Base-by-base conservation (phyloP, 306 rosid genomes). In the Trifolium repens region DNA sequence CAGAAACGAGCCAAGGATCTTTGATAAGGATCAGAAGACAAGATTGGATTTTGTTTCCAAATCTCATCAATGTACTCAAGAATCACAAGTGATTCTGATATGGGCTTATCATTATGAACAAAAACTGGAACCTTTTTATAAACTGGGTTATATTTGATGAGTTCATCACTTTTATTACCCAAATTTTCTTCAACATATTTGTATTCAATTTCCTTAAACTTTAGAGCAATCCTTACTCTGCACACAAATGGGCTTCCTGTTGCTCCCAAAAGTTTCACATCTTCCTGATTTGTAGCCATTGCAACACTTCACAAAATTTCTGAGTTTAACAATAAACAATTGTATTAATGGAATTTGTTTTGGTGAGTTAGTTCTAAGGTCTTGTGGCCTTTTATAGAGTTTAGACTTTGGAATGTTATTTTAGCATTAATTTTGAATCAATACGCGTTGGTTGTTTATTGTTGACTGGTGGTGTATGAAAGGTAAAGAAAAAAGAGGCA, bases 1-100 rank as follows among this genome's bases (percentile, higher is more conserved):
- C 92, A 92, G 47, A 92, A 92, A n/a, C 90, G 89, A 8, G 92
- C 87, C 1, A 24, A 10, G 60, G 97, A 87, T 80, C 78, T 84
- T 8, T 78, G 72, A 14, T 43, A 74, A 19, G 91, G 58, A 68
- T 68, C 72, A 26, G 40, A 14, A 7, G 72, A 40, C 42, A 68
- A 68, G 1, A 68, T 68, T 1, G 58, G 42, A 7, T 68, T 68
- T 4, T 68, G 17, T 2, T 14, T 68, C 72, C 72, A 68, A 0
- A 12, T 26, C 5, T 68, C 72, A 68, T 68, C 72, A n/a, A 68
- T 68, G 58, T 68, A 68, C 6, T 68, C 72, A 26, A 68, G 40
- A 46, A 68, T 68, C 24, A 68, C 58, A 14, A 44, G 72, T 1
- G 72, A 68, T 2, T 68, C 72, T 26, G 58, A 68, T 0, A 68